These are phyloP conservation scores for Rhizophora mangle DNA, from an alignment of 345 rosid genomes.

Conservation along the genomic window DNA sequence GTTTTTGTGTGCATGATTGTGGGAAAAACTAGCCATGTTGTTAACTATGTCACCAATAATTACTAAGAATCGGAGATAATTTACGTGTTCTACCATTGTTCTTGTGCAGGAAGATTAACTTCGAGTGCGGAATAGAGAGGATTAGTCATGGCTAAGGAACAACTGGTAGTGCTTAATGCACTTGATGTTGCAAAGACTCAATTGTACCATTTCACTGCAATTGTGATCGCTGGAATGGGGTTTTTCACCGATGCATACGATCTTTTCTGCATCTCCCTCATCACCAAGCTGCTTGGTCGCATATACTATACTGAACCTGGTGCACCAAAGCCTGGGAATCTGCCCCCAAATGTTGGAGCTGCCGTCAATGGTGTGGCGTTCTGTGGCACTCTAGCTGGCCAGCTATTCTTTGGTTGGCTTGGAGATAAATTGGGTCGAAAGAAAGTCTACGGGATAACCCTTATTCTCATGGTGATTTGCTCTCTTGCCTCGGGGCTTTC, in stretches of 20 bases:
- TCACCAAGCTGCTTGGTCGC: slow-evolving; percentile 25
- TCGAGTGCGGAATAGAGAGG: neutral
- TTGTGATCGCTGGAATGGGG: slow-evolving; percentile 32
- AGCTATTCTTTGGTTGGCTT: slow-evolving; percentile 33
- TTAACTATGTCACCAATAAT: too few relatives aligned
- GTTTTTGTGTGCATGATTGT: neutral
- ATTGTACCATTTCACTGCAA: slow-evolving; percentile 25
- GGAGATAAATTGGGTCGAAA: slow-evolving; percentile 32
- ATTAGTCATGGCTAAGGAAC: slow-evolving; percentile 9
- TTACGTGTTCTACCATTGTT: neutral
- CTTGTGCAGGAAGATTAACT: neutral
- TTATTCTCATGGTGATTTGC: slow-evolving; percentile 27
- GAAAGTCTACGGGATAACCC: slow-evolving; percentile 29
- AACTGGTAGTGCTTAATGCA: slow-evolving; percentile 20
- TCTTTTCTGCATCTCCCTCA: slow-evolving; percentile 23
- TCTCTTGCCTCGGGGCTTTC: slow-evolving; percentile 26
- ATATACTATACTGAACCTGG: slow-evolving; percentile 16
- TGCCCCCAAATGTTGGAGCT: slow-evolving; percentile 18
- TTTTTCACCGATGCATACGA: slow-evolving; percentile 32
- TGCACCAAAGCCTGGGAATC: slow-evolving; percentile 10
- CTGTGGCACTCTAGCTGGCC: slow-evolving; percentile 23
- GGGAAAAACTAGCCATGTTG: too few relatives aligned
- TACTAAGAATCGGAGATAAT: neutral
- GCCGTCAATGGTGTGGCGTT: slow-evolving; percentile 27
- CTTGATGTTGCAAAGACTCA: slow-evolving; percentile 27